Evolutionary conservation across 2,329 filamentous ascomycete genomes (phyloP).

Genomic region (Alternaria alternata): DNA sequence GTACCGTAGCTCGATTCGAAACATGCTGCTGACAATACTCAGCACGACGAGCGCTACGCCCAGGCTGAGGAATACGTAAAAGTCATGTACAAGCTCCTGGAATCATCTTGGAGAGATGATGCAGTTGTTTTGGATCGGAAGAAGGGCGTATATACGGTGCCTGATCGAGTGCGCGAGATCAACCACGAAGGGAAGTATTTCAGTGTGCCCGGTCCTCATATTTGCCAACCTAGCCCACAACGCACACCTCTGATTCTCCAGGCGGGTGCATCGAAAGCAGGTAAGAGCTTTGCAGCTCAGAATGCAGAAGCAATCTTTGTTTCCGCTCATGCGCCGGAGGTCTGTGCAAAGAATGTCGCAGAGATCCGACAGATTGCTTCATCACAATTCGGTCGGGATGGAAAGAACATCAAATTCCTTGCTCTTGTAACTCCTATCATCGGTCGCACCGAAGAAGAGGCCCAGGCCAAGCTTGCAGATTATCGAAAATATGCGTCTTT

Average conservation of each 20-base stretch:
- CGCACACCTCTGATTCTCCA: constrained; percentile 74
- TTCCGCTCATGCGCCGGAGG: constrained; percentile 68
- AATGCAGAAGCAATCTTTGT: constrained; percentile 78
- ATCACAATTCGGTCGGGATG: constrained; percentile 64
- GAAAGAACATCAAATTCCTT: constrained; percentile 70
- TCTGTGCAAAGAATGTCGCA: constrained; percentile 68
- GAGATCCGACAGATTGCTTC: constrained; percentile 68
- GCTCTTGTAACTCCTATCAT: constrained; percentile 72
- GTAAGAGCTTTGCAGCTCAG: constrained; percentile 72
- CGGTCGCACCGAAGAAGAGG: constrained; percentile 71
- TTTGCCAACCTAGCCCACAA: constrained; percentile 71
- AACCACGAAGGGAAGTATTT: constrained; percentile 73
- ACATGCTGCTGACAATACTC: constrained; percentile 52
- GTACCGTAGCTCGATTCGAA: constrained; percentile 64
- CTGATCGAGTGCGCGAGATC: constrained; percentile 68
- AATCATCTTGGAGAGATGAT: constrained; percentile 72
- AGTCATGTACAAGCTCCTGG: constrained; percentile 73
- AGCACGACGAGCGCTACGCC: constrained; percentile 74
- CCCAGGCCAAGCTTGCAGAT: constrained; percentile 68
- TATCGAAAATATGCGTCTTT: constrained; percentile 68
- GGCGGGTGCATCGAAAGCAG: constrained; percentile 72
- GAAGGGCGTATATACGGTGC: constrained; percentile 67
- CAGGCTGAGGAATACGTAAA: constrained; percentile 75
- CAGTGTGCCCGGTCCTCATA: constrained; percentile 70
- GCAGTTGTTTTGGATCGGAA: constrained; percentile 68